phyloP scores from a whole-genome alignment of 1,139 yeast species.

The Debaryomyces robertsiae region DNA sequence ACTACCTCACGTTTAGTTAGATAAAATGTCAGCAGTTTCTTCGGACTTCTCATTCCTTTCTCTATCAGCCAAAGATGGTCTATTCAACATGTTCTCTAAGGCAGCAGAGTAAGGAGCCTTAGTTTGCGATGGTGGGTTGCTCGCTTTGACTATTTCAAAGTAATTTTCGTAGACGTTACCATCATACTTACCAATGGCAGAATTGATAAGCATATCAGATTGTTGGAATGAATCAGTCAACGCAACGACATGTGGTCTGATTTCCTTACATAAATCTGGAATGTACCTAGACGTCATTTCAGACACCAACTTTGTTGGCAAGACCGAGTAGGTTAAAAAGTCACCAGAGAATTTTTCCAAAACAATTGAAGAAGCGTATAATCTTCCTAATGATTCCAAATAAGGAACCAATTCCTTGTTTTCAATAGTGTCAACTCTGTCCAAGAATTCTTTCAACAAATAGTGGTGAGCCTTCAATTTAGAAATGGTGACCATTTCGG shows the following conservation, averaged over 20 bases:
- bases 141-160: conserved; percentile 39
- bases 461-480: conserved; percentile 65
- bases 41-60: conserved; percentile 41
- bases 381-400: conserved; percentile 35
- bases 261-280: conserved; percentile 37
- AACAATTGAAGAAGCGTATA: conserved; percentile 71
- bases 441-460: conserved; percentile 47
- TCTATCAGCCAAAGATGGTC: conserved; percentile 40
- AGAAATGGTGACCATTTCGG: conserved; percentile 56
- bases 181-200: conserved; percentile 46
- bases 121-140: conserved; percentile 37
- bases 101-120: conserved; percentile 46
- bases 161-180: conserved; percentile 52
- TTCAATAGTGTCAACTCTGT: conserved; percentile 29
- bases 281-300: conserved; percentile 42
- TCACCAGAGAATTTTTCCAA: conserved; percentile 73
- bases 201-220: conserved; percentile 47
- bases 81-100: conserved; percentile 40
- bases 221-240: conserved; percentile 53
- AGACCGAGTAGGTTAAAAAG: conserved; percentile 67
- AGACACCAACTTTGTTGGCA: conserved; percentile 45
- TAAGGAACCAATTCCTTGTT: conserved; percentile 26
- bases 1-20: conserved; percentile 16
- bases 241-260: conserved; percentile 49
- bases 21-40: conserved; percentile 26